These are phyloP conservation scores for Eucalyptus tenuipes DNA, from an alignment of 345 rosid species.

Conservation along the genomic window DNA sequence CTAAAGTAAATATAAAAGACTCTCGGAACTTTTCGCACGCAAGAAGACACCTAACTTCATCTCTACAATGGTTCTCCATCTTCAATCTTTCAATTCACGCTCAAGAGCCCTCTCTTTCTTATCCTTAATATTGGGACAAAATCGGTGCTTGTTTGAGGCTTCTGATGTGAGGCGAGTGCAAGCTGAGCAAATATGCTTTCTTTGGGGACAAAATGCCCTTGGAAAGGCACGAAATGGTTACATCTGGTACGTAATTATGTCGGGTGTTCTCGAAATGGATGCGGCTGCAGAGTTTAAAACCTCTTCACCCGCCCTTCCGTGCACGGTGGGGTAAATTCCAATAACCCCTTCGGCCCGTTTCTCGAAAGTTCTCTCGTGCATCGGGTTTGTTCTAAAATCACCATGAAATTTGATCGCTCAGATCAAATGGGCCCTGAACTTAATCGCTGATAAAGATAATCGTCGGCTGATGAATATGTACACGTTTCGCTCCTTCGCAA, in stretches of 20 bases:
- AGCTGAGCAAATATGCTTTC: not conserved
- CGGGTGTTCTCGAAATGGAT: no score
- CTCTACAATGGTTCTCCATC: not conserved
- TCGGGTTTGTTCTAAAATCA: not conserved
- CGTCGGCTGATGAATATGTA: not conserved
- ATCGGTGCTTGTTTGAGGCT: not conserved
- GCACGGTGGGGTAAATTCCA: not conserved
- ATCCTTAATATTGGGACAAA: not conserved
- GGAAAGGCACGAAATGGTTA: not conserved
- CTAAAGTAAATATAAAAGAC: not conserved
- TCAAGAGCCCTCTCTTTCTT: not conserved
- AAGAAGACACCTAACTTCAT: not conserved
- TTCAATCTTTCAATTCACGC: not conserved
- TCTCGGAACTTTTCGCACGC: accelerated
- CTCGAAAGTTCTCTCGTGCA: not conserved
- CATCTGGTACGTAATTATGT: not conserved
- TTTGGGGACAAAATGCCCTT: not conserved
- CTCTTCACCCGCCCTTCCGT: not conserved
- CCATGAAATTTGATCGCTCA: not conserved
- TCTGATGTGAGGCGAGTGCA: not conserved
- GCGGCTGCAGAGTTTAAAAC: not conserved
- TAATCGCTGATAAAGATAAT: not conserved
- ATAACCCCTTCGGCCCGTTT: not conserved
- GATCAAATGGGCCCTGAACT: not conserved
- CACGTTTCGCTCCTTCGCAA: not conserved